Evolutionary conservation across 1,284 basidiomycete species (phyloP), one percentile per base, ranked within the genome.

Genomic region (Ganoderma lucidum): DNA sequence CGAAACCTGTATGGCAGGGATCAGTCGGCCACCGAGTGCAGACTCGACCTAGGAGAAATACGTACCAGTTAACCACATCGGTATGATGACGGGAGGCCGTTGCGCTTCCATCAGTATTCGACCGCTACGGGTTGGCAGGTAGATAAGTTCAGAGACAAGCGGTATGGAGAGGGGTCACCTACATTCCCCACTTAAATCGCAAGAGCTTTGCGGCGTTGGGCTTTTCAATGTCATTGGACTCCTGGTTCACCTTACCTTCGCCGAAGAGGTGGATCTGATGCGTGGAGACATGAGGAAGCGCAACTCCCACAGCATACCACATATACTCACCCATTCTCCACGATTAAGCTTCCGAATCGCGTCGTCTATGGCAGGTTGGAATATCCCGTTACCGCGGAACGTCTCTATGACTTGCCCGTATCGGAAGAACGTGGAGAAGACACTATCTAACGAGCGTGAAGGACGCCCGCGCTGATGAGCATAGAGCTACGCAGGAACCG

Each of bases 151-250:
- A 10, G 17, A 37, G 10, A 23, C 10, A 12, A 51, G 23, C 48
- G 12, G 19, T 8, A 56, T 19, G n/a, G 39, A 35, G 51, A 55
- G n/a, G 23, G 6, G 35, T 69, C 35, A 93, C 94, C 80, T 79
- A 96, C 91, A 98, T 85, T 68, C 97, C 98, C 98, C 97, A 99
- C 84, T 98, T 98, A 82, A 99, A 99, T 59, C 95, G 85, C 6
- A 92, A 85, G 70, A 99, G 79, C 55, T 84, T 82, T 10, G 85
- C 74, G 81, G 19, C 81, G 56, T 79, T 75, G 51, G 82, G 80
- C 59, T 76, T 79, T 39, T 77, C 83, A 76, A 85, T 81, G 30
- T 84, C 78, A 35, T 67, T 65, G 0, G 67, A 72, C 19, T 90
- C 86, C 78, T 96, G 96, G 77, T 96, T 94, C 59, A 99, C 90